Conservation (phyloP, 768 basidiomycete species). For the Fistulinella prunicolor region DNA sequence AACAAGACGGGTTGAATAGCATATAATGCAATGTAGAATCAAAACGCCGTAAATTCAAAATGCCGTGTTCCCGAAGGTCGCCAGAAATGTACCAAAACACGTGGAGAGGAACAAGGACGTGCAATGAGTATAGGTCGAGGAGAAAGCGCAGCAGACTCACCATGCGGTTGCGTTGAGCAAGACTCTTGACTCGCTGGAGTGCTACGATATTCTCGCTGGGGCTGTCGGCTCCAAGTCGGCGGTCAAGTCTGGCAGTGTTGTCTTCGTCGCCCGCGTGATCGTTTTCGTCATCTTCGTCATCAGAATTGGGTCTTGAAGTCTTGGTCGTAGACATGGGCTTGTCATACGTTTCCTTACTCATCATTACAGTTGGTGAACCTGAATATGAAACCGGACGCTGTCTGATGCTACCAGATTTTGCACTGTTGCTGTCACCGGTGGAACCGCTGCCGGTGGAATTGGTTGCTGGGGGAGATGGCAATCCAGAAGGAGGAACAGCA, state of each 20-base stretch:
- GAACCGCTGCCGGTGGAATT: constrained; percentile 84
- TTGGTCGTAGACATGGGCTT: constrained; percentile 29
- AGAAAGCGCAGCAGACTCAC: constrained; percentile 40
- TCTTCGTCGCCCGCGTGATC: constrained; percentile 59
- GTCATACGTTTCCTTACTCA: constrained; percentile 41
- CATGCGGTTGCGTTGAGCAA: constrained; percentile 71
- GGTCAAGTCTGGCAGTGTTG: constrained; percentile 53
- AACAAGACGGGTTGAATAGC: constrained; percentile 7
- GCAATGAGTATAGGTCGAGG: constrained; percentile 23
- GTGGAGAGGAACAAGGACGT: constrained; percentile 29
- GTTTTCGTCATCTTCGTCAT: constrained; percentile 50
- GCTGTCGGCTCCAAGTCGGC: constrained; percentile 33
- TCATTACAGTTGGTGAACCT: constrained; percentile 30
- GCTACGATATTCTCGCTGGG: constrained; percentile 56
- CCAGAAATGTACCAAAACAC: constrained; percentile 27
- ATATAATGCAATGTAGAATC: constrained; percentile 17
- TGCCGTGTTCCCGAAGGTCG: constrained; percentile 6
- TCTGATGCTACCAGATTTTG: constrained; percentile 39
- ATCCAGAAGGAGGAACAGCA: constrained; percentile 55
- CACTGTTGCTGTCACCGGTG: constrained; percentile 56
- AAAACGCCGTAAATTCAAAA: constrained; percentile 4
- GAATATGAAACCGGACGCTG: constrained; percentile 31
- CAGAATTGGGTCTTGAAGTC: constrained; percentile 30
- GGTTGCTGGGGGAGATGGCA: constrained; percentile 82
- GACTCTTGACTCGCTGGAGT: constrained; percentile 64